These are phyloP conservation scores for Eucalyptus cloeziana DNA, from an alignment of 345 rosid genomes.

Conservation along the genomic window DNA sequence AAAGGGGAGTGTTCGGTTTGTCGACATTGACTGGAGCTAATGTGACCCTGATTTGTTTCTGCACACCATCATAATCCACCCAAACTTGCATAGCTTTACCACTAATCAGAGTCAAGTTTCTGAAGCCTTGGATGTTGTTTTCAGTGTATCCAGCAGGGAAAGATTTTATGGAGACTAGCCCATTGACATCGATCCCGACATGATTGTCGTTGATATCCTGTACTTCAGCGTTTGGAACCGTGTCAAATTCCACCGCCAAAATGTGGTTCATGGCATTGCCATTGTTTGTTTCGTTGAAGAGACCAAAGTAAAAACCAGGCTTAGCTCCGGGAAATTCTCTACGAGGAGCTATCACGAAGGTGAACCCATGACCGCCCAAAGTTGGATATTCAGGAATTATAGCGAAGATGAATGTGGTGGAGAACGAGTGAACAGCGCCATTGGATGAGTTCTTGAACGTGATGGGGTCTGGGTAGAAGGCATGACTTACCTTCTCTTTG, in stretches of 20 bases:
- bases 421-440: too few relatives aligned
- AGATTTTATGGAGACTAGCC: slow-evolving; percentile 13
- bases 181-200: slow-evolving; percentile 50
- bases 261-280: slow-evolving; percentile 31
- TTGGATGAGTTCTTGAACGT: too few relatives aligned
- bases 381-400: too few relatives aligned
- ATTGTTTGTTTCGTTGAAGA: slow-evolving; percentile 21
- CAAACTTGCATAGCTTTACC: too few relatives aligned
- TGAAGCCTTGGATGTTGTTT: not conserved
- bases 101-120: not conserved
- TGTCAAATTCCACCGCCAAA: slow-evolving; percentile 44
- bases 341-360: too few relatives aligned
- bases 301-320: slow-evolving; percentile 17
- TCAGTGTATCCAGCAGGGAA: slow-evolving; percentile 23
- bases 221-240: slow-evolving; percentile 15
- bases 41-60: too few relatives aligned
- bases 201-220: slow-evolving; percentile 35
- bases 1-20: too few relatives aligned
- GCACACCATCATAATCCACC: too few relatives aligned
- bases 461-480: slow-evolving; percentile 20
- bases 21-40: too few relatives aligned
- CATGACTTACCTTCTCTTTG: slow-evolving; percentile 1
- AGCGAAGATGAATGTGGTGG: too few relatives aligned
- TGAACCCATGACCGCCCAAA: too few relatives aligned
- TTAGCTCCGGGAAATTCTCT: slow-evolving; percentile 14